Evolutionary conservation across 306 rosid genomes (phyloP).

Genomic region (Chamaecrista fasciculata): DNA sequence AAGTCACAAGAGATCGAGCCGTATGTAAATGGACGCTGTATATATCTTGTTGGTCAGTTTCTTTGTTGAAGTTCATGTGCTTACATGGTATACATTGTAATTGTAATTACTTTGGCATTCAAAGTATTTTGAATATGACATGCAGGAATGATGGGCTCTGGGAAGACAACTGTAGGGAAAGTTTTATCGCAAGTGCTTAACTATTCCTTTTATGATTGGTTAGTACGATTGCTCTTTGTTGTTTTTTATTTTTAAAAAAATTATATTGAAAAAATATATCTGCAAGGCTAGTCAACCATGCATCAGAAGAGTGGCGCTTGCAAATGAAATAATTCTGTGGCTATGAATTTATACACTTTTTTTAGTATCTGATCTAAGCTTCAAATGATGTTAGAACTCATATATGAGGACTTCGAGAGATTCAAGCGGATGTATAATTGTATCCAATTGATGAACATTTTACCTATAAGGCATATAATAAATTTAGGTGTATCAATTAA

Average conservation of each 20-base stretch:
- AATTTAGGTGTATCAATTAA: constrained; percentile 15
- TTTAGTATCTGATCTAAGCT: constrained; percentile 8
- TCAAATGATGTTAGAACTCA: not conserved
- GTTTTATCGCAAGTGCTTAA: constrained; percentile 57
- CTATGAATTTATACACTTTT: not conserved
- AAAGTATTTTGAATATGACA: constrained; percentile 25
- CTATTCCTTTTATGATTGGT: constrained; percentile 73
- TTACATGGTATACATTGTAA: constrained; percentile 6
- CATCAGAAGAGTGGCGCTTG: not conserved
- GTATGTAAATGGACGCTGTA: constrained; percentile 68
- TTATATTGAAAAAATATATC: not conserved
- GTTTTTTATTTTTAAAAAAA: not conserved
- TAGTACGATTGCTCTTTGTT: constrained; percentile 21
- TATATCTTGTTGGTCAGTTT: constrained; percentile 85
- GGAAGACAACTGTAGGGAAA: constrained; percentile 87
- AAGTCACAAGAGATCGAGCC: constrained; percentile 60
- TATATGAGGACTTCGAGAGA: constrained; percentile 9
- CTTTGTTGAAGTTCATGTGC: constrained; percentile 30
- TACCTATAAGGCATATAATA: not conserved
- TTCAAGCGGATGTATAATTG: not conserved
- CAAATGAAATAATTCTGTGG: not conserved
- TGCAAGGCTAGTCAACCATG: not conserved
- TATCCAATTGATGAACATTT: not conserved
- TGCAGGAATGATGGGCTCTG: constrained; percentile 97
- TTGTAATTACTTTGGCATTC: constrained; percentile 15